phyloP scores from a whole-genome alignment of 2,329 filamentous ascomycete genomes.

The Ascocoryne sarcoides region DNA sequence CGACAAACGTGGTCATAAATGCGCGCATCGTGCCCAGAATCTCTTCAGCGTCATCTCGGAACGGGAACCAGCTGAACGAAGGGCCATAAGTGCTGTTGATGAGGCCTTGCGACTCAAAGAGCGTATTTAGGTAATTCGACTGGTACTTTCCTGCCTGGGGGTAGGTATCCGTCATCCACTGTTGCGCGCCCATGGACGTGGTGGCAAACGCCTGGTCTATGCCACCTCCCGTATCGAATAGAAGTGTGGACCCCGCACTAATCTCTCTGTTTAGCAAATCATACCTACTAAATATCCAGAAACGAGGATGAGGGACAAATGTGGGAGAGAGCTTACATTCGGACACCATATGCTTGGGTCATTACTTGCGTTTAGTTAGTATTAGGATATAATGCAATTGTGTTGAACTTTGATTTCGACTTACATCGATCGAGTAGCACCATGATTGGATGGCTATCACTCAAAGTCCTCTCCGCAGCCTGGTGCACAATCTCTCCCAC shows the following conservation, averaged over 20 bases:
- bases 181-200: conserved; percentile 4
- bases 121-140: conserved; percentile 32
- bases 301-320: not conserved
- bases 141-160: conserved; percentile 27
- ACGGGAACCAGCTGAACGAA: conserved; percentile 34
- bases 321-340: conserved; percentile 2
- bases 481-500: conserved; percentile 36
- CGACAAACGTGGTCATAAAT: conserved; percentile 35
- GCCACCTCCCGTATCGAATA: conserved; percentile 11
- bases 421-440: conserved; percentile 8
- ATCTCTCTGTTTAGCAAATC: not conserved
- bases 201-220: conserved; percentile 13
- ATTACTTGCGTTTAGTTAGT: conserved; percentile 9
- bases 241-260: conserved; percentile 4
- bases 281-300: not conserved
- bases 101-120: conserved; percentile 34
- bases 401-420: not conserved
- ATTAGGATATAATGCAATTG: not conserved
- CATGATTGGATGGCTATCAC: conserved; percentile 35
- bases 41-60: conserved; percentile 34
- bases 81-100: conserved; percentile 31
- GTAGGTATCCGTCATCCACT: conserved; percentile 10
- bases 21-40: conserved; percentile 31
- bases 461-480: conserved; percentile 38
- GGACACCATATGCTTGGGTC: conserved; percentile 8